Base-by-base conservation (phyloP, 2,329 filamentous ascomycete species). In the Colletotrichum sp. region DNA sequence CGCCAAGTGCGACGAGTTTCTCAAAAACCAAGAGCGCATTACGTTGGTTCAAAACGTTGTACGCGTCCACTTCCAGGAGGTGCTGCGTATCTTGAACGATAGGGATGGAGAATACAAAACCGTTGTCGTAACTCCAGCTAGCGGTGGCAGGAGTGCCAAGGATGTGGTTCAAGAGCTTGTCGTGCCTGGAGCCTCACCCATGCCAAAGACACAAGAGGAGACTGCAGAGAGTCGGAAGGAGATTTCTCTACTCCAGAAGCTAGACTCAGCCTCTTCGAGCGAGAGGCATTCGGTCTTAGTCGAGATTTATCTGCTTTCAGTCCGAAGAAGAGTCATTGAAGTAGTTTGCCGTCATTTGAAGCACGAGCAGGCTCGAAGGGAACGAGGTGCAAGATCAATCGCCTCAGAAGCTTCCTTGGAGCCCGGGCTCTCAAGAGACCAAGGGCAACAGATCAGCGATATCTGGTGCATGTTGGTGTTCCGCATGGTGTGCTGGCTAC, bases 11-110 rank as follows among this genome's bases (percentile, higher is more conserved):
- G 76, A 71, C 4, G 71, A 64, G 24, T 79, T 83, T 7, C 73
- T 75, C 9, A 77, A 75, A 4, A 71, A 73, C 2, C 82, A 83
- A 21, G 80, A 82, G 5, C 81, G 83, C 58, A 79, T 28, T 5
- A n/a, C 30, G 6, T 70, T 85, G 8, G 87, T 90, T 1, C 83
- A 84, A 24, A 82, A 87, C 56, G 87, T 90, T 5, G 77, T 90
- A 15, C 85, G 88, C 10, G 85, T 86, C 43, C 89, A 90, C 71
- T 81, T 90, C 52, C 88, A 90, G 77, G 85, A 87, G 70, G 83
- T 90, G 0, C 77, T 90, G 3, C 81, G 81, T 12, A 83, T 89
- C 28, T 84, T 90, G 48, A 90, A 90, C 73, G 80, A 83, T 21
- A 36, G 62, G 34, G 62, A 38, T 10, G 70, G 64, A 1, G 74